phyloP scores from a whole-genome alignment of 1,139 yeast species.

The Nakaseomyces sp. region DNA sequence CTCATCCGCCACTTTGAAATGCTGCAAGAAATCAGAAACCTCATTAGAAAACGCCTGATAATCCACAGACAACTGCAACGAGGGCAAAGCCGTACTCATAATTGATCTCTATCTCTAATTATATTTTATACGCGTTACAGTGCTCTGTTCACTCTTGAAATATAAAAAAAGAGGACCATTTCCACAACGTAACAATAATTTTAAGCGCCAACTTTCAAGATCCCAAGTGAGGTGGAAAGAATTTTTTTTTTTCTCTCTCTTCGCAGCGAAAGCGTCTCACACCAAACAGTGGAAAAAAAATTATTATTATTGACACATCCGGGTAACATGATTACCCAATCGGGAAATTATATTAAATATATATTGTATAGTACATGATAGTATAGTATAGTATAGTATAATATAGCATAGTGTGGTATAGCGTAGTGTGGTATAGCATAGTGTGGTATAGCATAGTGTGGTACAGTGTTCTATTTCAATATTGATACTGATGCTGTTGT shows the following conservation, averaged over 20 bases:
- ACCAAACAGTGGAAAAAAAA: not conserved
- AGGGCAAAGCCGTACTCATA: conserved; percentile 29
- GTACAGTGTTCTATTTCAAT: too few species aligned
- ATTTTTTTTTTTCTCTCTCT: not conserved
- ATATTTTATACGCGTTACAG: too few species aligned
- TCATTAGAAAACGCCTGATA: conserved; percentile 46
- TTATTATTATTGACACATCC: not conserved
- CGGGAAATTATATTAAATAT: too few species aligned
- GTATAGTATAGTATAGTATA: not conserved
- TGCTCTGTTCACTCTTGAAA: not conserved
- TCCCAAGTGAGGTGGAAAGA: not conserved
- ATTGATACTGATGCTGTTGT: too few species aligned
- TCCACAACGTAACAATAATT: too few species aligned
- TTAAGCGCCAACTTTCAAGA: too few species aligned
- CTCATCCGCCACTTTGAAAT: conserved; percentile 39
- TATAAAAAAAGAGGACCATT: too few species aligned
- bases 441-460: too few species aligned
- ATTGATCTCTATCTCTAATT: not conserved
- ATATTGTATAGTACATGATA: not conserved
- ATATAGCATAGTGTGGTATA: too few species aligned
- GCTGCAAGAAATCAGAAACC: conserved; percentile 50
- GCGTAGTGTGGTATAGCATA: too few species aligned
- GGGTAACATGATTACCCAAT: not conserved
- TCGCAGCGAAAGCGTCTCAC: too few species aligned
- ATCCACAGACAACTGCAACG: conserved; percentile 51